Evolutionary conservation across 345 rosid species (phyloP), one percentile per base, ranked within the genome.

Genomic region (Eucalyptus erythrocorys): DNA sequence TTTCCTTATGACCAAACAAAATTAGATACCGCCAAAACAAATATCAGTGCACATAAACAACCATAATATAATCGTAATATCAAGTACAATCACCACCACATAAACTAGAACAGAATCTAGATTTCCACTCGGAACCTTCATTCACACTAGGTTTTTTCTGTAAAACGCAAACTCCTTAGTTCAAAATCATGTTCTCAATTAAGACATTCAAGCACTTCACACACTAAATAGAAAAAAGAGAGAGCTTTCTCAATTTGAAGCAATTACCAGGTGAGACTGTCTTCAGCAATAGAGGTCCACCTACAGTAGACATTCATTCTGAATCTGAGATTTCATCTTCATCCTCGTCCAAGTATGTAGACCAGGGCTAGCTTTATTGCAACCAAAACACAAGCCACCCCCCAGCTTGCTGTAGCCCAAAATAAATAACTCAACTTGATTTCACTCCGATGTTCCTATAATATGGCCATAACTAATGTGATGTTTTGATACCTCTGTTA

Each of bases 361-460:
- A 48, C 17, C 9, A 17, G 2, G 55, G 55, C 22, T 4, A 17
- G 24, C 55, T 51, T 51, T 51, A 22, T 50, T 50, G 55, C 0
- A 17, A 8, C 55, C 22, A 50, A 50, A 43, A 94, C 93, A 79
- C 98, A 97, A 87, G 98, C 97, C 30, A 94, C 95, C 3, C 98
- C 98, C 88, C 98, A 93, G 7, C 98, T 92, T 64, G 98, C 97
- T 96, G 96, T 91, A 26, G 43, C 24, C 0, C 21, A 43, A 9
- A 57, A 51, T n/a, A 6, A 45, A n/a, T n/a, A 4, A 48, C 3
- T 55, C 24, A 21, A 53, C 24, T 55, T 8, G 11, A 55, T 9
- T 55, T 8, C 50, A 48, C 16, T 48, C 50, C 5, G 2, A 53
- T 53, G 27, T 8, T 53, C 26, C 27, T 53, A 53, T 53, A 8